phyloP scores from a whole-genome alignment of 768 basidiomycete species.

The Dioszegia aurantiaca region DNA sequence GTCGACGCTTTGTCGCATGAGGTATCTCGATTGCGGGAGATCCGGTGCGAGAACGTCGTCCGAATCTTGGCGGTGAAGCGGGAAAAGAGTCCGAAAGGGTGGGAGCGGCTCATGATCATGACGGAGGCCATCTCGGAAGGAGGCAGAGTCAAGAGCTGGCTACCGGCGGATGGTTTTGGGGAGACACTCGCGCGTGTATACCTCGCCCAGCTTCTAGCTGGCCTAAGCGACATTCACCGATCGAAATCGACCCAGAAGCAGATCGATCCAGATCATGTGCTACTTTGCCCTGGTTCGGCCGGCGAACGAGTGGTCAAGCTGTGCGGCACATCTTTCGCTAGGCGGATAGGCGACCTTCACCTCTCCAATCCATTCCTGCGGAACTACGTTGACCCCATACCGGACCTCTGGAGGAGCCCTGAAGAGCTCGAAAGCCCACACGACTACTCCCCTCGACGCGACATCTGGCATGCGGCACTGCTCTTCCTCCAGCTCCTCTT shows the following conservation, averaged over 20 bases:
- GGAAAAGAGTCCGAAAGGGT: conserved; percentile 40
- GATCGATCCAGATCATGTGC: conserved; percentile 36
- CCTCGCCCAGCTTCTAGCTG: conserved; percentile 36
- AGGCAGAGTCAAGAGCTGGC: conserved; percentile 32
- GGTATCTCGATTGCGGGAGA: conserved; percentile 29
- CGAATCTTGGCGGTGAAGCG: conserved; percentile 39
- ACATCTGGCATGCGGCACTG: conserved; percentile 77
- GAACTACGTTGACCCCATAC: conserved; percentile 44
- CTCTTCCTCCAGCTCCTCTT: conserved; percentile 79
- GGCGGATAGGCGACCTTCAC: conserved; percentile 72
- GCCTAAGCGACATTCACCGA: conserved; percentile 40
- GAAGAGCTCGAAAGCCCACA: conserved; percentile 76
- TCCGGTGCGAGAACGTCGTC: conserved; percentile 33
- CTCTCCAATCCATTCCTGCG: conserved; percentile 71
- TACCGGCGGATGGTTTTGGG: conserved; percentile 33
- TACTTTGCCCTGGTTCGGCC: conserved; percentile 28
- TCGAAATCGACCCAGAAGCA: conserved; percentile 36
- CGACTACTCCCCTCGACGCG: conserved; percentile 71
- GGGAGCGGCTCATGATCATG: conserved; percentile 45
- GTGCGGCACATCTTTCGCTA: conserved; percentile 68
- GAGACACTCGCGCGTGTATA: conserved; percentile 37
- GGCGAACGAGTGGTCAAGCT: conserved; percentile 67
- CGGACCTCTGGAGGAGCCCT: conserved; percentile 59
- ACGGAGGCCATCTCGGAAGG: conserved; percentile 32
- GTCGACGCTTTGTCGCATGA: conserved; percentile 40